Conservation (phyloP, 2,329 filamentous ascomycete genomes). For the Cladosporium sp. region DNA sequence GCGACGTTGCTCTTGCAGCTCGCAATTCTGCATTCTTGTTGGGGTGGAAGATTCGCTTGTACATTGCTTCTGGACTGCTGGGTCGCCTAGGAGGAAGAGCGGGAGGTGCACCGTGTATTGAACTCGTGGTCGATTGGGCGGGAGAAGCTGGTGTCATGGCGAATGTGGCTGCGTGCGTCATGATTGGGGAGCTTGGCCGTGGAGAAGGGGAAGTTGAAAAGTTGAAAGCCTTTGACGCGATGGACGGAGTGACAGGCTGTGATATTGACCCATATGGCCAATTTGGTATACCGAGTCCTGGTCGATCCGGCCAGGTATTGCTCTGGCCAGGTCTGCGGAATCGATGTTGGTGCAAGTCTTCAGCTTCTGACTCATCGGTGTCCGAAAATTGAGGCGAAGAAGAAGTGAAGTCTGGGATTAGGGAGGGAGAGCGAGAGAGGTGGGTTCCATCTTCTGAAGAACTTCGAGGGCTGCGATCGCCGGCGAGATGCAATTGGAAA, state of each 20-base stretch:
- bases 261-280: constrained; percentile 27
- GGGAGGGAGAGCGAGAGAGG: background rate
- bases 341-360: background rate
- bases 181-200: constrained; percentile 10
- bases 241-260: constrained; percentile 31
- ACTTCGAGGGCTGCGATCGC: constrained; percentile 10
- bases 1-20: constrained; percentile 1
- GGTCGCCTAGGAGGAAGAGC: constrained; percentile 34
- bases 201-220: constrained; percentile 1
- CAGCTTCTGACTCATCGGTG: constrained; percentile 14
- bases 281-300: constrained; percentile 22
- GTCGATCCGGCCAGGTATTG: constrained; percentile 22
- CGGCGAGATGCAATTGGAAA: background rate
- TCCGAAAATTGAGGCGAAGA: constrained; percentile 11
- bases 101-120: background rate
- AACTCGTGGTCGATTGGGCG: constrained; percentile 3
- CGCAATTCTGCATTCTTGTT: constrained; percentile 2
- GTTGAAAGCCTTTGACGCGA: constrained; percentile 21
- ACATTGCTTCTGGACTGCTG: constrained; percentile 42
- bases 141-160: constrained; percentile 15
- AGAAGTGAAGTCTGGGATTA: constrained; percentile 10
- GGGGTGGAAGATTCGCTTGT: constrained; percentile 45
- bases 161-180: constrained; percentile 4
- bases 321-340: constrained; percentile 29
- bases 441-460: constrained; percentile 13